phyloP scores from a whole-genome alignment of 78 protist species.

The Acrasis kona region DNA sequence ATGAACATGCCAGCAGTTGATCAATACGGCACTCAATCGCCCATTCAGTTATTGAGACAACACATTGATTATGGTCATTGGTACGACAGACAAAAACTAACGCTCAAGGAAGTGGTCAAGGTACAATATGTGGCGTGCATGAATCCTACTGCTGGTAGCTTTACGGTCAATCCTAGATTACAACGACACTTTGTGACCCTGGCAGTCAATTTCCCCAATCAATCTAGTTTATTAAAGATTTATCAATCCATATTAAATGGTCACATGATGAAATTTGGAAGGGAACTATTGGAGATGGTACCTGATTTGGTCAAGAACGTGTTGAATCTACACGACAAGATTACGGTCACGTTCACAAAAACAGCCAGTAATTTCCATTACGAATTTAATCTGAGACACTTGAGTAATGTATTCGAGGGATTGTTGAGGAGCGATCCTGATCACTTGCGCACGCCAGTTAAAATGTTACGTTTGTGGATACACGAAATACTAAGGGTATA shows the following conservation, averaged over 20 bases:
- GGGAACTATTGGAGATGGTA: not conserved
- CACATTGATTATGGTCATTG: constrained; percentile 61
- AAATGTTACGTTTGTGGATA: constrained; percentile 35
- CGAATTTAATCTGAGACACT: constrained; percentile 75
- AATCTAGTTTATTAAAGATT: constrained; percentile 1
- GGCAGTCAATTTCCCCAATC: constrained; percentile 42
- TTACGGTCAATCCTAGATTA: constrained; percentile 56
- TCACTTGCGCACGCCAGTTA: not conserved
- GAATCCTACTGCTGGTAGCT: constrained; percentile 87
- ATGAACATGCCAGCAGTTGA: constrained; percentile 82
- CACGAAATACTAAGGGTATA: constrained; percentile 58
- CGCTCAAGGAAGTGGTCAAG: constrained; percentile 35
- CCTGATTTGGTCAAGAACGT: constrained; percentile 22
- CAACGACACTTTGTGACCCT: constrained; percentile 70
- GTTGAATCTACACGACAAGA: constrained; percentile 37
- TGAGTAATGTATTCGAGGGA: constrained; percentile 47
- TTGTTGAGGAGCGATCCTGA: not conserved
- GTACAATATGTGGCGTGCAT: constrained; percentile 46
- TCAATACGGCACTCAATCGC: constrained; percentile 74
- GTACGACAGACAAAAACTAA: constrained; percentile 47
- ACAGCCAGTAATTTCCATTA: constrained; percentile 86
- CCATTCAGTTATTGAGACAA: constrained; percentile 71
- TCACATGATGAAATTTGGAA: not conserved
- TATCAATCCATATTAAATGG: constrained; percentile 24
- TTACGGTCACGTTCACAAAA: constrained; percentile 47